These are phyloP conservation scores for Apocynum venetum DNA, from an alignment of 257 asterid genomes.

Conservation along the genomic window DNA sequence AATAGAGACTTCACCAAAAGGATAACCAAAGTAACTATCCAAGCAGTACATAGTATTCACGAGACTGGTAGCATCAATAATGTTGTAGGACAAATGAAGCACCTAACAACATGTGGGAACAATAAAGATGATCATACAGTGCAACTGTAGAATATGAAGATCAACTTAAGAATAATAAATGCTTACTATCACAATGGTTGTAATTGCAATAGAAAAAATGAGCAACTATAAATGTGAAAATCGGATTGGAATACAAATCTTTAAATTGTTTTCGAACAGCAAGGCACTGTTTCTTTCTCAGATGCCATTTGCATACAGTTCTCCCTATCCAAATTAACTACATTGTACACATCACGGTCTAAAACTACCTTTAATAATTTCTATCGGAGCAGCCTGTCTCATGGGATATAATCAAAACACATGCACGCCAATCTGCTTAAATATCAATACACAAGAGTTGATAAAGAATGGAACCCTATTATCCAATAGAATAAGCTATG, in stretches of 20 bases:
- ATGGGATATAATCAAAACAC: background rate
- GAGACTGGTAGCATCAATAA: background rate
- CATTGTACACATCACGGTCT: background rate
- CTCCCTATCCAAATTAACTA: background rate
- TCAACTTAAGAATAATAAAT: background rate
- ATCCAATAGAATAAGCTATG: background rate
- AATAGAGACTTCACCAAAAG: background rate
- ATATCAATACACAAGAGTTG: background rate
- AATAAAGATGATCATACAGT: background rate
- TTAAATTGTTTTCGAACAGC: background rate
- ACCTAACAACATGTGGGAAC: background rate
- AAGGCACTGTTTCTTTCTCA: background rate
- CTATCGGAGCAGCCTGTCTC: conserved; percentile 4
- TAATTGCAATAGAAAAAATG: background rate
- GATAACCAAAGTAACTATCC: background rate
- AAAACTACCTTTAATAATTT: background rate
- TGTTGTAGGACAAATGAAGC: background rate
- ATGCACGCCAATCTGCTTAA: background rate
- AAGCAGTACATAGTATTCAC: background rate
- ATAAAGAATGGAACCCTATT: conserved; percentile 6
- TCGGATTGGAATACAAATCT: conserved; percentile 6
- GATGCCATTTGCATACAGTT: conserved; percentile 5
- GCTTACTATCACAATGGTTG: background rate
- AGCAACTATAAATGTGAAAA: background rate
- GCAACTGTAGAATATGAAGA: background rate